Base-by-base conservation (phyloP, 805 yeast species). In the Kluyveromyces wickerhamii region DNA sequence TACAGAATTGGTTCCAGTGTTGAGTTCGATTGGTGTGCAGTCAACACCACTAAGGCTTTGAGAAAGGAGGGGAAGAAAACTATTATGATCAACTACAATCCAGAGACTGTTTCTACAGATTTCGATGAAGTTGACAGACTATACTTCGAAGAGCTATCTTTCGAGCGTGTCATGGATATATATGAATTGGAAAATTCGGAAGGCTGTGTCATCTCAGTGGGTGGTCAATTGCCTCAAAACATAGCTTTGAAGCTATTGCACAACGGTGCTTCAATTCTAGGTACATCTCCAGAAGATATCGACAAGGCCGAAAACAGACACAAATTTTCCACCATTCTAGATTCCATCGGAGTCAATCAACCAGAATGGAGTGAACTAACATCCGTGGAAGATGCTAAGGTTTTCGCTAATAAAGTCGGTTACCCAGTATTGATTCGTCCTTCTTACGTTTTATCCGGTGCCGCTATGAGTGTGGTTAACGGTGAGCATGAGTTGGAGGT, bases 1-100 rank as follows among this genome's bases (percentile, higher is more conserved):
- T 89, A 89, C 74, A 77, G 98, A 64, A 89, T 89, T 60, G 98
- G 98, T 40, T 88, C 96, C 2, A 87, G 96, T 21, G 98, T 89
- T 36, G 98, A 92, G 67, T 89, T 89, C 54, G 98, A 89, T 63
- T 89, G 98, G 98, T 89, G 98, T 72, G 98, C 97, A 37, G 98
- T 89, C 44, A 76, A 92, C 44, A 83, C 98, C 39, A 96, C 95
- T 37, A 79, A 96, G 59, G 87, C 96, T 28, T 76, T 89, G 51
- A 78, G 98, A 62, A 81, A 76, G 35, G 69, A 76, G 37, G 95
- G 95, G 44, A 79, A 78, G 60, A 84, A 79, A 64, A 89, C 98
- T 21, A 78, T 89, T 47, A 89, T 89, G 98, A 74, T 89, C 57
- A 89, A 89, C 71, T 89, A 89, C 66, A 89, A 89, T 69, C 98